Conservation (phyloP, 1,284 basidiomycete species). For the Volvariella volvacea region DNA sequence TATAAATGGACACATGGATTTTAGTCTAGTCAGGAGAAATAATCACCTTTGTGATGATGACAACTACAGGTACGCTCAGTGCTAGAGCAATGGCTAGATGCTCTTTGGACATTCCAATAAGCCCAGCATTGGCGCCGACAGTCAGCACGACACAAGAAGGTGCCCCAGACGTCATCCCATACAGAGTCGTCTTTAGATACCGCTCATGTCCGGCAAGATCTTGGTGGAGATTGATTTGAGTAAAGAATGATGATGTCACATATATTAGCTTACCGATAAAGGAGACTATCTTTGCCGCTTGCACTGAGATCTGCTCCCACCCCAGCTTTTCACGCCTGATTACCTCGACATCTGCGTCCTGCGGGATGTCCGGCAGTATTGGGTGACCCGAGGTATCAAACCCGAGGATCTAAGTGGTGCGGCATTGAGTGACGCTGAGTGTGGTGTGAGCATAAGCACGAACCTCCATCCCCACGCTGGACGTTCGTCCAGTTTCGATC, state of each 20-base stretch:
- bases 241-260: background rate
- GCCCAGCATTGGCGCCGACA: conserved; percentile 91
- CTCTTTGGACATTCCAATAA: conserved; percentile 98
- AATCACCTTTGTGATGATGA: conserved; percentile 88
- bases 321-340: conserved; percentile 79
- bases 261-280: conserved; percentile 68
- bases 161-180: conserved; percentile 89
- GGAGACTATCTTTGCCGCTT: conserved; percentile 89
- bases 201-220: conserved; percentile 89
- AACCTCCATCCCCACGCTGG: conserved; percentile 94
- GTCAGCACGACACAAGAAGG: conserved; percentile 96
- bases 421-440: background rate
- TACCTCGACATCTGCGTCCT: conserved; percentile 52
- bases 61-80: conserved; percentile 87
- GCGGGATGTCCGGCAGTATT: conserved; percentile 62
- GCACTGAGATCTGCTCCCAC: conserved; percentile 95
- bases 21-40: conserved; percentile 1
- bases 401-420: conserved; percentile 64
- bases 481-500: conserved; percentile 91
- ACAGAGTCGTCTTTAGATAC: conserved; percentile 91
- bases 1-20: conserved; percentile 6
- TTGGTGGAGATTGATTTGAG: conserved; percentile 21
- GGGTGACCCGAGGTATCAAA: conserved; percentile 71
- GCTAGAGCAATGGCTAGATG: conserved; percentile 94
- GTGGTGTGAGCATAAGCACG: background rate